Percentiles rank a stretch among this genome's conserved stretches.
Evolutionary conservation across 1,284 basidiomycete species (phyloP).

Genomic region (Melampsora americana): DNA sequence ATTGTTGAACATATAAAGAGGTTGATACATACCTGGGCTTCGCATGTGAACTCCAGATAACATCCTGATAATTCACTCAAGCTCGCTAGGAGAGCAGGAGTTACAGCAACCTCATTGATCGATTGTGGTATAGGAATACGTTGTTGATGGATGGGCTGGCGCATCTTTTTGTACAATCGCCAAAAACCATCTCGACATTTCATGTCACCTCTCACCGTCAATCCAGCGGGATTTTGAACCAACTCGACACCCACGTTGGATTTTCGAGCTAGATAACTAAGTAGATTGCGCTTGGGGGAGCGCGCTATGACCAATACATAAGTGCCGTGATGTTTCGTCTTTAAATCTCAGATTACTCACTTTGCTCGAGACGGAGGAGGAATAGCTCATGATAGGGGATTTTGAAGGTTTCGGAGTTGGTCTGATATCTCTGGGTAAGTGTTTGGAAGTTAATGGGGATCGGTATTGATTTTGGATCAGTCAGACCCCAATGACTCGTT

Average conservation of each 20-base stretch:
- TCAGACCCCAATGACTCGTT: neutral
- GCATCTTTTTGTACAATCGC: slow-evolving; percentile 1
- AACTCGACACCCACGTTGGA: neutral
- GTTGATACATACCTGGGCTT: neutral
- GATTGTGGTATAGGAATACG: neutral
- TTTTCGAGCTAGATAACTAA: neutral
- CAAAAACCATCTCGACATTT: slow-evolving; percentile 7
- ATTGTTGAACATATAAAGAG: too few relatives aligned
- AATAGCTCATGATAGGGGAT: slow-evolving; percentile 7
- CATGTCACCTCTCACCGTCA: neutral
- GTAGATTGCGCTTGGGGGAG: neutral
- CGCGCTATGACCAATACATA: neutral
- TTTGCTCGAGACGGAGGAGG: slow-evolving; percentile 8
- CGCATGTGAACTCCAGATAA: neutral
- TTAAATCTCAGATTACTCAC: neutral
- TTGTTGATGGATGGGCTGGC: neutral
- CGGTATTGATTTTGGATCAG: neutral
- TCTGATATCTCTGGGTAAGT: neutral
- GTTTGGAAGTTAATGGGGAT: neutral
- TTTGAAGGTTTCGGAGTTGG: neutral
- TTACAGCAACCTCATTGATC: neutral
- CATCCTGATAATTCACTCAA: slow-evolving; percentile 6
- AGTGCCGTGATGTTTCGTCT: neutral
- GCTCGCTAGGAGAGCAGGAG: neutral
- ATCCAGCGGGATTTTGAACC: neutral